Evolutionary conservation across 1,284 basidiomycete species (phyloP), one percentile per base, ranked within the genome.

Genomic region (Leccinum colubrinum): DNA sequence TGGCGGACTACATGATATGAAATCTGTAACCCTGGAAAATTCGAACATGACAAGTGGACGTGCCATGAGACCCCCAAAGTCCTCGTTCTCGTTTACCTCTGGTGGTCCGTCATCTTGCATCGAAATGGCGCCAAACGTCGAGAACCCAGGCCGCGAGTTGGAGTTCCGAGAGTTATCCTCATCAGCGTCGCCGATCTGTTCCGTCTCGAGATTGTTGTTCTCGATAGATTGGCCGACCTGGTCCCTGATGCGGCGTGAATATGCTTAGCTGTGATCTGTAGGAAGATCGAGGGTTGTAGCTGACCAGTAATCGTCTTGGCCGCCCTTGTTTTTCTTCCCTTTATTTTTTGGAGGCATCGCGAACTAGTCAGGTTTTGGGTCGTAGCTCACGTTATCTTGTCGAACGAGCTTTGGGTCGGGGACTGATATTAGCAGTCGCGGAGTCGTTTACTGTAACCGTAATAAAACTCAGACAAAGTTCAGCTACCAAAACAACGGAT

Each of bases 261-360:
- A 63, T 33, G 52, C 59, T 65, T 61, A 66, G 53, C 56, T 27
- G 17, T 37, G 67, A 62, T 70, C 56, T 46, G 11, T n/a, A 43
- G 53, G 37, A 52, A 50, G 50, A 71, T 63, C 59, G 62, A 63
- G 58, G n/a, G 52, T 6, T 27, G 37, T 58, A 22, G 70, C 86
- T 61, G 67, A 94, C 93, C 93, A 95, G 79, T 85, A 91, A 66
- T 91, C 88, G 60, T 91, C 92, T 65, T 92, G 91, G 69, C 90
- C 80, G 76, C 89, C 93, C 78, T 94, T 94, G 22, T 82, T 86
- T 76, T 94, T 95, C 81, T 95, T 95, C 64, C 85, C 90, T 74
- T 94, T 93, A 72, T 86, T 91, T 80, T 95, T 96, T 57, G 93
- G 93, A 62, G 93, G 81, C 94, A 96, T 95, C 61, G 64, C 59